Percentiles rank a stretch among this genome's conserved stretches.
Conservation (phyloP, 192 early-diverging fungal species). For the Dispira simplex region DNA sequence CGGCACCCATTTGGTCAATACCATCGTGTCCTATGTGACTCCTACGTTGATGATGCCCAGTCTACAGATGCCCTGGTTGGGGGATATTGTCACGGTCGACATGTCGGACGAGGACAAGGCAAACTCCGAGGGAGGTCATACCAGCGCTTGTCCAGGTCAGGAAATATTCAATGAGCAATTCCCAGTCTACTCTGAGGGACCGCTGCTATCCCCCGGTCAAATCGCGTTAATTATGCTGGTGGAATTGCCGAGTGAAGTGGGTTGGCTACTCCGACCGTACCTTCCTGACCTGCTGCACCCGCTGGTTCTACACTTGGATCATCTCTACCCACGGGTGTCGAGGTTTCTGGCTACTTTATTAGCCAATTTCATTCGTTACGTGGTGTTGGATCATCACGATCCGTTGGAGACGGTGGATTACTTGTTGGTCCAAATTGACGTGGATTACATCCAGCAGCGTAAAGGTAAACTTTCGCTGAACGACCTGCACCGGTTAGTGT, state of each 20-base stretch:
- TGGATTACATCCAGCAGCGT: conserved; percentile 21
- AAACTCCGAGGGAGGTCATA: neutral
- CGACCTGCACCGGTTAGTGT: conserved; percentile 21
- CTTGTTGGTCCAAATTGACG: conserved; percentile 18
- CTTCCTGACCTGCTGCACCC: conserved; percentile 58
- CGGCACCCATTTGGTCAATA: neutral
- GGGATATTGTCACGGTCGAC: conserved; percentile 5
- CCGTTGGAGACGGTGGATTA: conserved; percentile 28
- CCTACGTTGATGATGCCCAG: neutral
- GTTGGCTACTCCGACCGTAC: conserved; percentile 38
- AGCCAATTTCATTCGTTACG: conserved; percentile 59
- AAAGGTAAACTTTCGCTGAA: neutral
- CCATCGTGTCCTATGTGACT: conserved; percentile 6
- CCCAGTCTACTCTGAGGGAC: conserved; percentile 40
- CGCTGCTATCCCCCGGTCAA: conserved; percentile 57
- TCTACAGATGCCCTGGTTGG: conserved; percentile 17
- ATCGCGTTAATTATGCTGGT: conserved; percentile 63
- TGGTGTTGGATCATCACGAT: conserved; percentile 41
- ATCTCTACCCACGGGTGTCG: conserved; percentile 61
- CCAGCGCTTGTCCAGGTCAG: conserved; percentile 12
- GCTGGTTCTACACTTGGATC: conserved; percentile 69
- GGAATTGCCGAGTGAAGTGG: conserved; percentile 63
- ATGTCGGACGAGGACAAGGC: conserved; percentile 17
- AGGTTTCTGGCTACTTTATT: conserved; percentile 47
- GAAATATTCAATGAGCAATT: conserved; percentile 16